Evolutionary conservation across 139 green algal genomes (phyloP), one percentile per base, ranked within the genome.

Genomic region (Nannochloris sp.): DNA sequence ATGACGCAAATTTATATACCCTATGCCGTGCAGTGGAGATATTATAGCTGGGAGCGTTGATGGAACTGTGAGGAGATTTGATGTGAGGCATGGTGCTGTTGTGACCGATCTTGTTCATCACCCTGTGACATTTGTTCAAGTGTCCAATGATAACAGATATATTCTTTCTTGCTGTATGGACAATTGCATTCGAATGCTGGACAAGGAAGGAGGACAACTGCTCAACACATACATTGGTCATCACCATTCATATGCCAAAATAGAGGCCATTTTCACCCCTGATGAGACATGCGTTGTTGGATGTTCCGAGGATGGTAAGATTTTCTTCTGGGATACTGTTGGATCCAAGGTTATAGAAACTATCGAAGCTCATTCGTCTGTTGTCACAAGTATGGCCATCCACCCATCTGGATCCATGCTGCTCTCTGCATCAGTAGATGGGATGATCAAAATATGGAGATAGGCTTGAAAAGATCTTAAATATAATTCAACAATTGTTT

Each of bases 321-420:
- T 96, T 10, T 69, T 79, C 4, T 89, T 83, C 51, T 97, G 87
- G 87, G 91, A 97, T 67, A 61, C 96, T 27, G 82, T 95, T 10
- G 82, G 88, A 4, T 79, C 64, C 10, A 48, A 65, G 12, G 44
- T 89, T 55, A 73, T 87, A 25, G 48, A 71, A 2, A 37, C n/a
- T 8, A 74, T 95, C 44, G 64, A 82, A 19, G 89, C 87, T 4
- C 89, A 96, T 53, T 36, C 34, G 0, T 78, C 70, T 5, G 79
- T 83, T 2, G 81, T 94, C 2, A 89, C 78, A 48, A 84, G 75
- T 18, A 48, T 94, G 44, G 75, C 83, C 0, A 75, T 89, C 72
- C 89, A 95, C 63, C 82, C 86, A 2, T 69, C 75, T 7, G 82
- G 79, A 4, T 57, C 50, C 10, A 77, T 68, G n/a, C 63, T 96